Percentiles rank a stretch among this genome's conserved stretches.
Evolutionary conservation across 139 green algal species (phyloP).

Genomic region (Chlamydomonas schloesseri): DNA sequence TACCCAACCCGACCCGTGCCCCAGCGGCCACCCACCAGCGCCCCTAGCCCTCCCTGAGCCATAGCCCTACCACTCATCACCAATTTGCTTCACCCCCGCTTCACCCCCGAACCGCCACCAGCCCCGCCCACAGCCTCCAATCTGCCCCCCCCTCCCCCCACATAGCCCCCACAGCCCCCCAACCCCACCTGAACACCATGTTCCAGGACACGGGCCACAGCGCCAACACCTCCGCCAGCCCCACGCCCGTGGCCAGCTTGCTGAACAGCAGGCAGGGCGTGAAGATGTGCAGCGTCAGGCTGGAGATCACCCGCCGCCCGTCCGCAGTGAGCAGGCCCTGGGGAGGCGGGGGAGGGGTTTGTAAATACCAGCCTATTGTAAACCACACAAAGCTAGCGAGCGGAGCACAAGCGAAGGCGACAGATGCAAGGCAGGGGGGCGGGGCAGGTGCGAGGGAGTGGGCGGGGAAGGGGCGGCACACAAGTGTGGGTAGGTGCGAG

Average conservation of each 20-base stretch:
- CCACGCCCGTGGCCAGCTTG: conserved; percentile 28
- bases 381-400: no score
- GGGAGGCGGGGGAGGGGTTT: no score
- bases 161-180: not conserved
- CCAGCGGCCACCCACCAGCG: no score
- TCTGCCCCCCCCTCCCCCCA: no score
- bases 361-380: no score
- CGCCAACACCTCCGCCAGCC: not conserved
- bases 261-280: conserved; percentile 45
- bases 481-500: no score
- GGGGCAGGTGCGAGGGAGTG: not conserved
- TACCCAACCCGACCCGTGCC: no score
- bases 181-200: conserved; percentile 13
- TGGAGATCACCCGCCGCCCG: conserved; percentile 21
- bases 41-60: no score
- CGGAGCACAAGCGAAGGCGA: not conserved
- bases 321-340: conserved; percentile 43
- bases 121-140: not conserved
- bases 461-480: no score
- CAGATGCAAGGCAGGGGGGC: not conserved
- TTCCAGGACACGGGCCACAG: not conserved
- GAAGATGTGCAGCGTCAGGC: conserved; percentile 38
- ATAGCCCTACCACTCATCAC: no score
- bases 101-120: not conserved
- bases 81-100: no score